These are phyloP conservation scores for Escallonia herrerae DNA, from an alignment of 129 eudicot genomes.

Conservation along the genomic window DNA sequence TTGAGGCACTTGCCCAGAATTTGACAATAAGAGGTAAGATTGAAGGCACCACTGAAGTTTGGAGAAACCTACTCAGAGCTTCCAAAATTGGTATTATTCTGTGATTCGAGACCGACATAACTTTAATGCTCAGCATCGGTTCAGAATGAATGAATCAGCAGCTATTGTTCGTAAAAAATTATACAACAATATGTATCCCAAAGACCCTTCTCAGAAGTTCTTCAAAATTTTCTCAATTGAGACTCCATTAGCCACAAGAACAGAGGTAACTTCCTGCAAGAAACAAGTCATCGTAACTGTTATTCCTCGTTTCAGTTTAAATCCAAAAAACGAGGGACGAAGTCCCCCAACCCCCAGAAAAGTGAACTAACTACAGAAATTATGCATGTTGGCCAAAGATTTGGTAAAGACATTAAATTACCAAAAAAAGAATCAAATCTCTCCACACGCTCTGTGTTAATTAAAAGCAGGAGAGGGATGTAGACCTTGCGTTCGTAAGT, in stretches of 20 bases:
- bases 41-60: background rate
- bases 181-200: constrained; percentile 26
- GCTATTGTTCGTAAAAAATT: constrained; percentile 1
- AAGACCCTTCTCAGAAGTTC: constrained; percentile 49
- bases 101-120: constrained; percentile 19
- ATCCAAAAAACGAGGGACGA: too few species aligned
- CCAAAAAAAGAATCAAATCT: too few species aligned
- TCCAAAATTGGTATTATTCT: constrained; percentile 28
- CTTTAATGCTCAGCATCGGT: constrained; percentile 17
- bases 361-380: too few species aligned
- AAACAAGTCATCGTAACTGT: background rate
- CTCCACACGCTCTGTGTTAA: too few species aligned
- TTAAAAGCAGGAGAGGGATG: too few species aligned
- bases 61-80: background rate
- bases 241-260: constrained; percentile 71
- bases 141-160: constrained; percentile 18
- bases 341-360: too few species aligned
- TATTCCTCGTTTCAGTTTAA: background rate
- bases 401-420: too few species aligned
- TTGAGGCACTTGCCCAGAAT: too few species aligned
- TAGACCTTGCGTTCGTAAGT: too few species aligned
- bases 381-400: too few species aligned
- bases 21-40: background rate
- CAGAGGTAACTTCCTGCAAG: constrained; percentile 81
- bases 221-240: constrained; percentile 61